These are phyloP conservation scores for Naganishia randhawae DNA, from an alignment of 768 basidiomycete genomes.

Conservation along the genomic window DNA sequence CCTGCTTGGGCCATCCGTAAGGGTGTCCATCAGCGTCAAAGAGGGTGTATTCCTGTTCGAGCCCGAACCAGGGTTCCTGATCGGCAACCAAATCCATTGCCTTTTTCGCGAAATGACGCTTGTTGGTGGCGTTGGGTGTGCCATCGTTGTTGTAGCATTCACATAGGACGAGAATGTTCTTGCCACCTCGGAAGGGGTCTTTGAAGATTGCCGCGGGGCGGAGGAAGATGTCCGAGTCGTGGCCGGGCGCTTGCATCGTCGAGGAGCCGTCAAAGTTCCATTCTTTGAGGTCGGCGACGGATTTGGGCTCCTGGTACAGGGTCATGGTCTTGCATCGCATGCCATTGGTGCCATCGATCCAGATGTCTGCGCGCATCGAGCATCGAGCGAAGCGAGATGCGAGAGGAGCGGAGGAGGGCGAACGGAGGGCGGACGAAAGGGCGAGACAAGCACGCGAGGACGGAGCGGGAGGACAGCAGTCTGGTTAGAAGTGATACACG, in stretches of 20 bases:
- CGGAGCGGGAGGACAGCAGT: too few species aligned
- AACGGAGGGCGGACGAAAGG: not conserved
- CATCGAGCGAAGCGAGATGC: not conserved
- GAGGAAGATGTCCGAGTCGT: constrained; percentile 96
- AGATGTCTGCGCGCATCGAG: constrained; percentile 66
- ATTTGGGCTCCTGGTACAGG: constrained; percentile 75
- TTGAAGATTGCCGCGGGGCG: constrained; percentile 96
- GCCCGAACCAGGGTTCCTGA: constrained; percentile 84
- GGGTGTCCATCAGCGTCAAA: constrained; percentile 87
- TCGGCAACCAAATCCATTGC: constrained; percentile 83
- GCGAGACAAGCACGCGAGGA: not conserved
- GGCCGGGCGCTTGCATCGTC: constrained; percentile 92
- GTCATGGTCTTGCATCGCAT: constrained; percentile 99
- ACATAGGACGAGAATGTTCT: constrained; percentile 95
- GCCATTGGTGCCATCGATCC: constrained; percentile 93
- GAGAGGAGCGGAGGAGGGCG: constrained; percentile 54
- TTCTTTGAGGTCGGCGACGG: constrained; percentile 84
- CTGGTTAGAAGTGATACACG: too few species aligned
- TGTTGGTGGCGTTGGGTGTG: constrained; percentile 93
- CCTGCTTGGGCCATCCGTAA: constrained; percentile 95
- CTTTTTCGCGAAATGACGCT: constrained; percentile 89
- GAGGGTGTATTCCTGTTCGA: constrained; percentile 99
- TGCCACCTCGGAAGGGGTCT: constrained; percentile 97
- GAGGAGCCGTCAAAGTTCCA: constrained; percentile 99
- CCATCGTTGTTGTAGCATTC: constrained; percentile 99